A percentile compares a stretch with the other conserved stretches of the same genome.
These are phyloP conservation scores for Salix udensis DNA, from an alignment of 345 rosid species.

Conservation along the genomic window DNA sequence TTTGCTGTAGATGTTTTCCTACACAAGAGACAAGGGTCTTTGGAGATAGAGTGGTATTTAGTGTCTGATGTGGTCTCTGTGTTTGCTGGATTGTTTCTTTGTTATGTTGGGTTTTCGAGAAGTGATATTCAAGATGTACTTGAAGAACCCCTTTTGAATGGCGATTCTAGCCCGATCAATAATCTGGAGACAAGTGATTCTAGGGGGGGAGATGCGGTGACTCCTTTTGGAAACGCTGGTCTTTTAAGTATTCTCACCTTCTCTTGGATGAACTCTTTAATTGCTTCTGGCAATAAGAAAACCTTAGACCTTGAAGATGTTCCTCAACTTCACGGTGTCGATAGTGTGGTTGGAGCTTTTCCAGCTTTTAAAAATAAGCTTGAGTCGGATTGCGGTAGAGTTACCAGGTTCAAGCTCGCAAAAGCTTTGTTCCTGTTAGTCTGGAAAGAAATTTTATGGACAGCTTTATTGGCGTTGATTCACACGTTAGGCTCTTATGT, in stretches of 20 bases:
- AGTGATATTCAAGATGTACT: slow-evolving; percentile 28
- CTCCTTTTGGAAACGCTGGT: slow-evolving; percentile 24
- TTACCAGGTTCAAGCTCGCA: slow-evolving; percentile 19
- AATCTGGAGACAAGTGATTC: slow-evolving; percentile 11
- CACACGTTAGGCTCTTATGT: slow-evolving; percentile 29
- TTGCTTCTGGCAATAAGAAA: slow-evolving; percentile 25
- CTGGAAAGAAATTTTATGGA: slow-evolving; percentile 26
- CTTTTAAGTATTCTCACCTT: slow-evolving; percentile 24
- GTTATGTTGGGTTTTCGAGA: slow-evolving; percentile 45
- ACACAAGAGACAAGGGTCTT: slow-evolving; percentile 20
- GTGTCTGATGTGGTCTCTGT: slow-evolving; percentile 51
- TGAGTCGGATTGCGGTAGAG: not conserved
- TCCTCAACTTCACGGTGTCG: slow-evolving; percentile 20
- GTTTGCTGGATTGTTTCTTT: slow-evolving; percentile 48
- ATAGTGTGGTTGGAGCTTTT: slow-evolving; percentile 19
- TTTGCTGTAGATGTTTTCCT: slow-evolving; percentile 50
- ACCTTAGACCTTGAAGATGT: slow-evolving; percentile 28
- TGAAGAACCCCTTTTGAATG: slow-evolving; percentile 42
- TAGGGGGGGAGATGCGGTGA: slow-evolving; percentile 22
- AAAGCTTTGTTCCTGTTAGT: slow-evolving; percentile 16
- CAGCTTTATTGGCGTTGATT: slow-evolving; percentile 14
- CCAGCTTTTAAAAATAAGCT: slow-evolving; percentile 17
- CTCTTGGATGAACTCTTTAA: slow-evolving; percentile 18
- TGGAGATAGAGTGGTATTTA: slow-evolving; percentile 25
- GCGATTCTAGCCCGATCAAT: slow-evolving; percentile 3